Evolutionary conservation across 2,329 filamentous ascomycete genomes (phyloP).

Genomic region (Nothomitra cinnamomea): DNA sequence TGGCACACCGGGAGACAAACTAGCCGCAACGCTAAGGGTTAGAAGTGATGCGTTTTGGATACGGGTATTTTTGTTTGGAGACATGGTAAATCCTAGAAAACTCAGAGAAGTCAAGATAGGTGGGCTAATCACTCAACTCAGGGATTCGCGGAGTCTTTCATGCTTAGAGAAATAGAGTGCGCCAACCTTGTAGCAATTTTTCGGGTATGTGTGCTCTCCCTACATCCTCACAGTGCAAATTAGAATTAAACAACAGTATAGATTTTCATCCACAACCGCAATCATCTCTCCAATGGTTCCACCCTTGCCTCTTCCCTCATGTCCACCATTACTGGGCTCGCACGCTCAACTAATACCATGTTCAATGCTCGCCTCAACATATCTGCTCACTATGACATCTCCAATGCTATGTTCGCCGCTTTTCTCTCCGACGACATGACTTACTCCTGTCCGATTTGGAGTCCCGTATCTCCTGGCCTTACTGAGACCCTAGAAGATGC

Average conservation of each 20-base stretch:
- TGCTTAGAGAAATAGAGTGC: conserved; percentile 54
- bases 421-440: conserved; percentile 64
- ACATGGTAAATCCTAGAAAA: conserved; percentile 35
- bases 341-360: conserved; percentile 39
- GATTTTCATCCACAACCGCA: conserved; percentile 56
- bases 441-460: conserved; percentile 56
- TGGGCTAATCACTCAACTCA: conserved; percentile 10
- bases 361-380: conserved; percentile 47
- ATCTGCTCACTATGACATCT: conserved; percentile 58
- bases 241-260: conserved; percentile 16
- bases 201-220: conserved; percentile 28
- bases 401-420: conserved; percentile 58
- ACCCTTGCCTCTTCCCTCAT: conserved; percentile 44
- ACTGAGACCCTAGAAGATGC: conserved; percentile 46
- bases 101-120: background rate
- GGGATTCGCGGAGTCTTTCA: conserved; percentile 56
- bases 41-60: conserved; percentile 55
- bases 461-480: conserved; percentile 24
- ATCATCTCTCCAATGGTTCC: conserved; percentile 43
- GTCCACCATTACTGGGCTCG: conserved; percentile 38
- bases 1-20: conserved; percentile 13
- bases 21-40: conserved; percentile 29
- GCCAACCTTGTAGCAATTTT: conserved; percentile 52
- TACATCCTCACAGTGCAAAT: background rate
- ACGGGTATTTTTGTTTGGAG: conserved; percentile 48